A percentile compares a stretch with the other conserved stretches of the same genome.
Evolutionary conservation across 768 basidiomycete genomes (phyloP).

Genomic region (Phaffia tasmanica): DNA sequence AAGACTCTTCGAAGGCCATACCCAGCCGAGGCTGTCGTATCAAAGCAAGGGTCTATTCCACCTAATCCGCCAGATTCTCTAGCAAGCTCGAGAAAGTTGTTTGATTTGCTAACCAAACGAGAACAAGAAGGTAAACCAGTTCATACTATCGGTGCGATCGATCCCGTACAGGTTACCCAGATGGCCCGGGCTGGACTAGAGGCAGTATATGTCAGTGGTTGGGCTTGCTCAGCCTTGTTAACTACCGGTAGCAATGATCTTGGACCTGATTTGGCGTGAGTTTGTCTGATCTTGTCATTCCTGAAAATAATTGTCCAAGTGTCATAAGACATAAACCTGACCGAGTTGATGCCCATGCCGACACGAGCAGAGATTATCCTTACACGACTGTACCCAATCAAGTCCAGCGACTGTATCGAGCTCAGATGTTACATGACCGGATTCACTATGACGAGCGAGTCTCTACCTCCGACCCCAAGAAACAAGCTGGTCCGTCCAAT

Average conservation of each 20-base stretch:
- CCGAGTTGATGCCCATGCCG: too few relatives aligned
- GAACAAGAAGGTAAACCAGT: slow-evolving; percentile 57
- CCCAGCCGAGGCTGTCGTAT: slow-evolving; percentile 62
- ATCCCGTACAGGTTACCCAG: slow-evolving; percentile 78
- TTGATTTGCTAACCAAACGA: slow-evolving; percentile 52
- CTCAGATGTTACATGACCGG: slow-evolving; percentile 83
- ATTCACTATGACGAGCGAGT: slow-evolving; percentile 84
- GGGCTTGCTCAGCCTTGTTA: slow-evolving; percentile 68
- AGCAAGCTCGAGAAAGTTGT: slow-evolving; percentile 78
- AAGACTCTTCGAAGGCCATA: slow-evolving; percentile 64
- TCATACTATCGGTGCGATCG: slow-evolving; percentile 86
- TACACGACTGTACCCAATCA: slow-evolving; percentile 95
- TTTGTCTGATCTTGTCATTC: slow-evolving; percentile 38
- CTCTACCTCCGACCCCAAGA: slow-evolving; percentile 48
- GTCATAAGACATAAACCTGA: too few relatives aligned
- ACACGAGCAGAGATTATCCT: slow-evolving; percentile 55
- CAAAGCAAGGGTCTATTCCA: slow-evolving; percentile 76
- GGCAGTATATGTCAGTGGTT: slow-evolving; percentile 82
- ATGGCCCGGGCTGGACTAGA: slow-evolving; percentile 71
- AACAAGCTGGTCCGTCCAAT: slow-evolving; percentile 28
- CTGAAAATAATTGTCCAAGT: too few relatives aligned
- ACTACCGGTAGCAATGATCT: slow-evolving; percentile 87
- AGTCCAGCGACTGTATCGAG: slow-evolving; percentile 79
- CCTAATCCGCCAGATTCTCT: slow-evolving; percentile 64
- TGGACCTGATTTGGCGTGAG: slow-evolving; percentile 74